Base-by-base conservation (phyloP, 176 grass and related monocot genomes). In the Echinochloa phyllopogon region DNA sequence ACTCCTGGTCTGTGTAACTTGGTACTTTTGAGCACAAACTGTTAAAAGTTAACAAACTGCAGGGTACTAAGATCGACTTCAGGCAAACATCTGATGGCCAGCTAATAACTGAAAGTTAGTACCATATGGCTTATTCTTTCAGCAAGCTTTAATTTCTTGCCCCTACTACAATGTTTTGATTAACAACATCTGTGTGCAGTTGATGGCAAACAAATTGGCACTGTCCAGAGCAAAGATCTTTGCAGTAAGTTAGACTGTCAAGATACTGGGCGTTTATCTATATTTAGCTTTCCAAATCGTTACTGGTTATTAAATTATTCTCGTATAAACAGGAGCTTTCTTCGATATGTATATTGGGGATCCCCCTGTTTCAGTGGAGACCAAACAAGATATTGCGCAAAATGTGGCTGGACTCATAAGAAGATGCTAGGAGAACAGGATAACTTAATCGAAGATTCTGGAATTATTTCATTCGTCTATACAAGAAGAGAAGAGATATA, bases 341-440 rank as follows among this genome's bases (percentile, higher is more conserved):
- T 98, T 98, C 21, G 96, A 92, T 77, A 98, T 98, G 96, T 98
- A 98, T 74, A 92, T 98, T 57, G 96, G 96, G 12, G 96, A 98
- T 14, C 65, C 81, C 36, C 96, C 93, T 39, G 89, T 95, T 74
- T 98, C 96, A 3, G 6, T 75, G 70, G 85, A 94, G 77, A 90
- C 96, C 62, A 98, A 96, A 83, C 85, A 95, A 67, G 84, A 98
- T 62, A 92, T 96, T 71, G 96, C 93, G 0, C 78, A 91, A 57
- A 98, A 98, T 82, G 93, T 95, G 52, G 96, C 76, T 64, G 87
- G 76, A 65, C 80, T 98, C 60, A 96, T 98, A 81, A 94, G 83
- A 72, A 89, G 91, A 86, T 99, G 95, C 55, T 98, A 87, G 44
- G 18, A 20, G 17, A 78, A 82, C 50, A 6, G 15, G 48, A 72